Evolutionary conservation across 2,329 filamentous ascomycete genomes (phyloP), one percentile per base, ranked within the genome.

Genomic region (Botrytis byssoidea): DNA sequence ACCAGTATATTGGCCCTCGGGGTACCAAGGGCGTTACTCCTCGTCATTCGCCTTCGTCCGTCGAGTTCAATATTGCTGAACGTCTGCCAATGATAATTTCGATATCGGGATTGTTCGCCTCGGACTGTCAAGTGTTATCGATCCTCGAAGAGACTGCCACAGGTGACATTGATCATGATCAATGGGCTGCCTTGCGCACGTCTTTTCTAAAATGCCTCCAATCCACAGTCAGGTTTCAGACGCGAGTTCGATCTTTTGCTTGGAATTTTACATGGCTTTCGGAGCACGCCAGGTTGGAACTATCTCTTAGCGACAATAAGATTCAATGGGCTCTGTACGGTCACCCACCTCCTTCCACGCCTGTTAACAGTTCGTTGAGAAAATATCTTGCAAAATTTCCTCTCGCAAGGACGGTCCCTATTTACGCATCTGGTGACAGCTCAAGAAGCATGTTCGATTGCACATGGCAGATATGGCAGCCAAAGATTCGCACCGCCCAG

Each of bases 301-400:
- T 87, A 79, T 63, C 78, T 8, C 78, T 84, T 22, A 79, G 81
- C 22, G 76, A 79, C 9, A 65, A 73, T 4, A 74, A 76, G 32
- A 78, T 83, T 12, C 79, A 83, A 71, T 89, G 88, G 86, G 80
- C 83, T 0, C 74, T 89, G 7, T 88, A 83, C 75, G 83, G 84
- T 60, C 1, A 40, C 5, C 42, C 70, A 64, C 59, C 32, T 12
- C 82, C 84, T 3, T 81, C 73, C 0, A 32, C 60, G 14, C 71
- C 76, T 9, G 44, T 82, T 0, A 81, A 83, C 40, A 84, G 82
- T 70, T 73, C 78, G 1, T 75, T 85, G 32, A 81, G 87, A 44
- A 82, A 84, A 70, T 73, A 74, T 25, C 67, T 80, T 0, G 79
- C 87, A 3, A 78, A 78, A 4, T 82, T 82, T 57, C 86, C 86